A percentile compares a stretch with the other conserved stretches of the same genome.
These are phyloP conservation scores for Neurospora sp. DNA, from an alignment of 495 filamentous ascomycete genomes.

Conservation along the genomic window DNA sequence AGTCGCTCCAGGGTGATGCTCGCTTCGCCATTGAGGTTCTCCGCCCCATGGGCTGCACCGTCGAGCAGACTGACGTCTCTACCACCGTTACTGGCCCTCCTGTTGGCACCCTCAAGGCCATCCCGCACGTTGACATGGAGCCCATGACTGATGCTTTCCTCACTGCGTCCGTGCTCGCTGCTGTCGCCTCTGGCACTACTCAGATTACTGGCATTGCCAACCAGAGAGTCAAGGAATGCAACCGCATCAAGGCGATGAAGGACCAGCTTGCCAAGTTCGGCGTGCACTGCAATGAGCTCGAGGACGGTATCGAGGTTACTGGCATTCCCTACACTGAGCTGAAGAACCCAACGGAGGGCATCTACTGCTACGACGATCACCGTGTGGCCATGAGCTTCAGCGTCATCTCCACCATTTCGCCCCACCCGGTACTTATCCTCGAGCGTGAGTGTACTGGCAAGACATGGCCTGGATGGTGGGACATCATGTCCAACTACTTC, in stretches of 20 bases:
- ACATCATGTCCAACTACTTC: slow-evolving; percentile 68
- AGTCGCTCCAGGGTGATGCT: slow-evolving; percentile 89
- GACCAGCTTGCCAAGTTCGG: slow-evolving; percentile 95
- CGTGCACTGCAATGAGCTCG: slow-evolving; percentile 73
- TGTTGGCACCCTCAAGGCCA: slow-evolving; percentile 56
- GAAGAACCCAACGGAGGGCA: slow-evolving; percentile 49
- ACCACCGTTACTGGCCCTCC: slow-evolving; percentile 91
- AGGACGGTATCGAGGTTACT: slow-evolving; percentile 83
- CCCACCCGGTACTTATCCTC: slow-evolving; percentile 62
- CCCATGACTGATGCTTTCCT: slow-evolving; percentile 99
- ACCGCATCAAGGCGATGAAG: slow-evolving; percentile 93
- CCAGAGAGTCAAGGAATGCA: slow-evolving; percentile 96
- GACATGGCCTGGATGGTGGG: slow-evolving; percentile 99
- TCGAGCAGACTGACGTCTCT: slow-evolving; percentile 72
- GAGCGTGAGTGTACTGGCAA: slow-evolving; percentile 93
- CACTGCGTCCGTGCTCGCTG: slow-evolving; percentile 85
- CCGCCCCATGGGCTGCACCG: slow-evolving; percentile 83
- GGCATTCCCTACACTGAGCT: slow-evolving; percentile 54
- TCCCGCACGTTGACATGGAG: slow-evolving; percentile 82
- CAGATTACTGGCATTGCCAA: slow-evolving; percentile 95
- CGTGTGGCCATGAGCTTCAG: slow-evolving; percentile 98
- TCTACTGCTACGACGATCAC: slow-evolving; percentile 97
- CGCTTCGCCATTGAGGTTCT: slow-evolving; percentile 89
- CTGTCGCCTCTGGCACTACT: slow-evolving; percentile 76
- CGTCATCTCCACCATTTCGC: slow-evolving; percentile 70